phyloP scores from a whole-genome alignment of 192 early-diverging fungal species.

The Coemansia sp. region DNA sequence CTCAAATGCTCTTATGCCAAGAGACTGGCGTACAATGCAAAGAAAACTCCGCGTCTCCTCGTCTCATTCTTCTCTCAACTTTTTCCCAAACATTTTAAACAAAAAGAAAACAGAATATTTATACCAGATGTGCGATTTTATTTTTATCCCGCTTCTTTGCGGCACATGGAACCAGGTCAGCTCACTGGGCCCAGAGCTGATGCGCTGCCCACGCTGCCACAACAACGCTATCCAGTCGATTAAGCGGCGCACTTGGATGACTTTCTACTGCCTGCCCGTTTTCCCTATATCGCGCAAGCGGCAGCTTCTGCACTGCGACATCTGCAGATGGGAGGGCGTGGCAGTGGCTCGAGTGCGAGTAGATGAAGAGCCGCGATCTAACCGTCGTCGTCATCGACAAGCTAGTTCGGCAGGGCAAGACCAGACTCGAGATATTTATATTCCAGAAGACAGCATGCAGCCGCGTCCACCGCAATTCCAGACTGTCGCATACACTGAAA shows the following conservation, averaged over 20 bases:
- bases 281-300: conserved; percentile 41
- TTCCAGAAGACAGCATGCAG: conserved; percentile 1
- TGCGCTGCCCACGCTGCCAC: conserved; percentile 46
- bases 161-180: conserved; percentile 43
- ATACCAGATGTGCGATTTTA: conserved; percentile 43
- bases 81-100: neutral
- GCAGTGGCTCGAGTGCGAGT: conserved; percentile 11
- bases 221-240: conserved; percentile 46
- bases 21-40: no score
- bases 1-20: no score
- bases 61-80: neutral
- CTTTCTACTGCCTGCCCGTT: conserved; percentile 43
- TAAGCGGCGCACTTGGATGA: conserved; percentile 46
- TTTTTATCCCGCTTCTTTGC: conserved; percentile 37
- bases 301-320: conserved; percentile 39
- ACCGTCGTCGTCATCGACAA: conserved; percentile 7
- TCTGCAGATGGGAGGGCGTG: conserved; percentile 48
- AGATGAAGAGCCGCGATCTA: conserved; percentile 2
- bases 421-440: conserved; percentile 12
- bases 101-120: neutral
- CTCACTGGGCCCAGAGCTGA: conserved; percentile 34
- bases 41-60: neutral
- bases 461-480: conserved; percentile 23
- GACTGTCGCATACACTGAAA: conserved; percentile 28
- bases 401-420: neutral